Base-by-base conservation (phyloP, 1,284 basidiomycete genomes). In the Termitomyces sp. region DNA sequence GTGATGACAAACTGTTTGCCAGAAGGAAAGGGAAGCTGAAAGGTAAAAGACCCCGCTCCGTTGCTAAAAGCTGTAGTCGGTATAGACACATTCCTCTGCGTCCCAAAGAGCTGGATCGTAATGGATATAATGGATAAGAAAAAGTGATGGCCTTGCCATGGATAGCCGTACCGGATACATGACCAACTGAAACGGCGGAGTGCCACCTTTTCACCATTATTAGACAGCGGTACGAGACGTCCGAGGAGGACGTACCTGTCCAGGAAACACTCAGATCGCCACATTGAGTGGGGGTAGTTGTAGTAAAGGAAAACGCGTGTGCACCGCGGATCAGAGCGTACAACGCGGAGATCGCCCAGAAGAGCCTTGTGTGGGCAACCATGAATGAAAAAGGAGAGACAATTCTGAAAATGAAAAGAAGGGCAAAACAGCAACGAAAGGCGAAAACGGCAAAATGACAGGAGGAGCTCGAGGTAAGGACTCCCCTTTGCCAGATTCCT, bases 181-280 rank as follows among this genome's bases (percentile, higher is more conserved):
- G 24, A 77, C 63, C 33, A 90, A 70, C 54, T 74, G 63, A 62
- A 83, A 90, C 5, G 89, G 88, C 38, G 79, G 68, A 7, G 68
- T 73, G 21, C 87, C 88, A 56, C 85, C 88, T 86, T 56, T 5
- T 51, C 26, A 40, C 52, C 52, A 50, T 52, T 41, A 57, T 50
- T 55, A 44, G 47, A 38, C 28, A 19, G 6, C 40, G 12, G 8
- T 1, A 31, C 3, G 6, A 30, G 17, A 24, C 13, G 65, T 38
- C 5, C 10, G 3, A 50, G 17, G 17, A 26, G 31, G 7, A 41
- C 15, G 63, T 62, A 86, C 88, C 87, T 58, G 74, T 73, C 86
- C 87, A 90, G 33, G 76, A 72, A 49, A 90, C 61, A 46, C 66
- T 67, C 26, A 90, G 69, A 62, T 78, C 66, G 59, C 80, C 86